These are phyloP conservation scores for Solanum etuberosum DNA, from an alignment of 257 asterid genomes.

Conservation along the genomic window DNA sequence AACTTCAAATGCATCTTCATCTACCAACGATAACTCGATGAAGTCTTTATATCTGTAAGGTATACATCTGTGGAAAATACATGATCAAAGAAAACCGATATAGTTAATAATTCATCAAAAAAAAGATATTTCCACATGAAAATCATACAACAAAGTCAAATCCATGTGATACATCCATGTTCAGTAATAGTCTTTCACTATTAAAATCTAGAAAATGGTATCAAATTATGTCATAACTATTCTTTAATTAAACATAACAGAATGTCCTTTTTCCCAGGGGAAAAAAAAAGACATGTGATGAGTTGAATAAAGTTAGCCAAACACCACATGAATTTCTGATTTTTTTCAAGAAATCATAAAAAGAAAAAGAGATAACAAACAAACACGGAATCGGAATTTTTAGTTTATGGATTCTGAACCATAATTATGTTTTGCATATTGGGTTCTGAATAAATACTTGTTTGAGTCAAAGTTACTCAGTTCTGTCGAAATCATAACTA, in stretches of 20 bases:
- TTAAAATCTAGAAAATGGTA: background rate
- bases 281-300: background rate
- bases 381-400: background rate
- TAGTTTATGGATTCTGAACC: background rate
- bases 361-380: background rate
- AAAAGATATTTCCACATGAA: background rate
- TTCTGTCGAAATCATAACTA: fast-evolving
- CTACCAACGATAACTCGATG: constrained; percentile 10
- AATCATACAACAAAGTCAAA: background rate
- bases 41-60: constrained; percentile 55
- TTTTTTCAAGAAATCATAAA: background rate
- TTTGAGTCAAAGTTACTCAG: background rate
- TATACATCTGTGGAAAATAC: constrained; percentile 52
- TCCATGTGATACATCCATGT: background rate
- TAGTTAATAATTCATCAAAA: background rate
- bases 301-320: background rate
- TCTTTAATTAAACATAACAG: background rate
- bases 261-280: background rate
- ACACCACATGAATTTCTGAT: background rate
- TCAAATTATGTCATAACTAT: background rate
- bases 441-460: background rate
- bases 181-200: background rate
- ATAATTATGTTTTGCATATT: background rate
- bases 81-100: background rate
- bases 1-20: constrained; percentile 75